Evolutionary conservation across 768 basidiomycete species (phyloP).

Genomic region (Boletus sensibilis): DNA sequence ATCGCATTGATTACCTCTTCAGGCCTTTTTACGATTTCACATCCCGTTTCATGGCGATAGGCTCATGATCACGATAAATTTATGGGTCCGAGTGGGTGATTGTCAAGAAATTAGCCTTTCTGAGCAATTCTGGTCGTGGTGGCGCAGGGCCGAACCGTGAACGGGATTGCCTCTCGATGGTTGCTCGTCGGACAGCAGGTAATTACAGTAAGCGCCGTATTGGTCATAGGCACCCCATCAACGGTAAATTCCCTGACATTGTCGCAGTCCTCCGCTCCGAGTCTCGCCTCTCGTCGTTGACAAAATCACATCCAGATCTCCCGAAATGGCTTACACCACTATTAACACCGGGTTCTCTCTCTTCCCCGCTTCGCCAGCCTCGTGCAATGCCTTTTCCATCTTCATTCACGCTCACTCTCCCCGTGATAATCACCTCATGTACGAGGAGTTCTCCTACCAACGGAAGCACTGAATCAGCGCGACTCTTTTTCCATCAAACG

Average conservation of each 20-base stretch:
- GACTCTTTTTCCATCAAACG: background rate
- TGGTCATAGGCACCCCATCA: background rate
- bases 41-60: background rate
- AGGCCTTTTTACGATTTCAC: background rate
- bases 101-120: conserved; percentile 1
- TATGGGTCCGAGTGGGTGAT: conserved; percentile 5
- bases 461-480: background rate
- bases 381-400: background rate
- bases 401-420: background rate
- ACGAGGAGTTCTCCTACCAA: background rate
- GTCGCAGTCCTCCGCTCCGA: conserved; percentile 3
- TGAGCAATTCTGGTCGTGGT: background rate
- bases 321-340: background rate
- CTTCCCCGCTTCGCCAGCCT: background rate
- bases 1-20: background rate
- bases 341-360: background rate
- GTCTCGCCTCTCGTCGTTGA: background rate
- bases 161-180: background rate
- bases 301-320: too few species aligned
- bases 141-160: background rate
- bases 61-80: too few species aligned
- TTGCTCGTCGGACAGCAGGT: background rate
- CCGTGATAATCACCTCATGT: background rate
- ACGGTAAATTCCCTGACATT: background rate
- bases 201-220: background rate